These are phyloP conservation scores for Diaporthe ampelina DNA, from an alignment of 2,329 filamentous ascomycete genomes.

Conservation along the genomic window DNA sequence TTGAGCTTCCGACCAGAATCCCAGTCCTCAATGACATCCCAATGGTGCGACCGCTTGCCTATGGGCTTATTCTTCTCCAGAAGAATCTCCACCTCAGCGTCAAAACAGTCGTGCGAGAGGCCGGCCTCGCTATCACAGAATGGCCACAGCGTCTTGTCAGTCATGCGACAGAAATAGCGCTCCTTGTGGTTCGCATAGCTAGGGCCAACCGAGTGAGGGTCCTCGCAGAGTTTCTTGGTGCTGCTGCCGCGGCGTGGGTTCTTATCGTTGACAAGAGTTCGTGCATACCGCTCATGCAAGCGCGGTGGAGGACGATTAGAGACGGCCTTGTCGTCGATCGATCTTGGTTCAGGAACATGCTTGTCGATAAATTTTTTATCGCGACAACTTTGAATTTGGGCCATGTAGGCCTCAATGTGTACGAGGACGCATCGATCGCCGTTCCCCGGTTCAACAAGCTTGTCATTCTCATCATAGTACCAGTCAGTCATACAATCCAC, in stretches of 20 bases:
- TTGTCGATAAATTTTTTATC: too few species aligned
- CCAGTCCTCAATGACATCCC: conserved; percentile 32
- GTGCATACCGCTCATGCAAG: background rate
- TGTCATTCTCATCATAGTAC: background rate
- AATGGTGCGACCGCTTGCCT: background rate
- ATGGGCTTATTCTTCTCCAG: background rate
- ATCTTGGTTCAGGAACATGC: too few species aligned
- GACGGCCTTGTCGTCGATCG: too few species aligned
- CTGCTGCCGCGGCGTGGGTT: background rate
- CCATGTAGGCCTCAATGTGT: too few species aligned
- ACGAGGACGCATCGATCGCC: background rate
- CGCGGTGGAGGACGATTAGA: too few species aligned
- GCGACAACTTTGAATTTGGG: too few species aligned
- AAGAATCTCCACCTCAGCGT: conserved; percentile 17
- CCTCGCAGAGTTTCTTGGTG: background rate
- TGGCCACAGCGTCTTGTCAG: conserved; percentile 29
- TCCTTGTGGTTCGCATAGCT: conserved; percentile 22
- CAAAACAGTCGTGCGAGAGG: background rate
- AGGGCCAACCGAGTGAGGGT: conserved; percentile 17
- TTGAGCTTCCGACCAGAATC: background rate
- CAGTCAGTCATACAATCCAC: conserved; percentile 2
- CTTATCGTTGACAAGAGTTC: conserved; percentile 9
- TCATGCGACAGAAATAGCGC: conserved; percentile 24
- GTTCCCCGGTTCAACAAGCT: background rate
- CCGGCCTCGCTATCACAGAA: background rate